Evolutionary conservation across 2,329 filamentous ascomycete species (phyloP).

Genomic region (Aspergillus felis): DNA sequence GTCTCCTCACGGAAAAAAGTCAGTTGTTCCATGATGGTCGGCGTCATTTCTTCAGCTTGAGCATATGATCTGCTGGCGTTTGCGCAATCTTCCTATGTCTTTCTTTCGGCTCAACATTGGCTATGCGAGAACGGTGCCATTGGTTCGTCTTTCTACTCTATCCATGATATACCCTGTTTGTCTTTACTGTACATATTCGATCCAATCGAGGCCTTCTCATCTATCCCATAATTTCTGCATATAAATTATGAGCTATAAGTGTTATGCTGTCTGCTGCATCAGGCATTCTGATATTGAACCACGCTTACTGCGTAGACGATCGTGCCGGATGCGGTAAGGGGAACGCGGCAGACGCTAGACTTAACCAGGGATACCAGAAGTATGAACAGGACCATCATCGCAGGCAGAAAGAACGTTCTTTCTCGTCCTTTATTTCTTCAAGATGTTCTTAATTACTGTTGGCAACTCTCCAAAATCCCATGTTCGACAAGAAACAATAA

Average conservation of each 20-base stretch:
- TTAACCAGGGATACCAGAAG: slow-evolving; percentile 14
- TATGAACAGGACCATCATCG: background rate
- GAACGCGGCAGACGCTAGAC: slow-evolving; percentile 13
- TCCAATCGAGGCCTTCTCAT: background rate
- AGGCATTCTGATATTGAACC: background rate
- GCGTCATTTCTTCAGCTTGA: background rate
- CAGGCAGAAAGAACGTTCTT: background rate
- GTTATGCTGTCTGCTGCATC: background rate
- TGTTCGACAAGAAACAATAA: slow-evolving; percentile 5
- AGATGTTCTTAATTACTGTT: background rate
- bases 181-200: background rate
- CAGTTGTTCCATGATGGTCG: slow-evolving; percentile 7
- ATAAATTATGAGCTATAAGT: background rate
- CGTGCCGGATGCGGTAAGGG: slow-evolving; percentile 15
- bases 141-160: background rate
- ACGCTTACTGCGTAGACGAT: background rate
- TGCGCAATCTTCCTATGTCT: background rate
- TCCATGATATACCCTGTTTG: background rate
- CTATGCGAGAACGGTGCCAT: background rate
- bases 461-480: background rate
- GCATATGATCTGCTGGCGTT: background rate
- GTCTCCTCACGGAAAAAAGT: slow-evolving; percentile 49
- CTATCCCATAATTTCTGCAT: background rate
- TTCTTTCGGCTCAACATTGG: background rate
- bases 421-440: background rate